phyloP scores from a whole-genome alignment of 1,284 basidiomycete species.

The Pseudozyma tsukubaensis region DNA sequence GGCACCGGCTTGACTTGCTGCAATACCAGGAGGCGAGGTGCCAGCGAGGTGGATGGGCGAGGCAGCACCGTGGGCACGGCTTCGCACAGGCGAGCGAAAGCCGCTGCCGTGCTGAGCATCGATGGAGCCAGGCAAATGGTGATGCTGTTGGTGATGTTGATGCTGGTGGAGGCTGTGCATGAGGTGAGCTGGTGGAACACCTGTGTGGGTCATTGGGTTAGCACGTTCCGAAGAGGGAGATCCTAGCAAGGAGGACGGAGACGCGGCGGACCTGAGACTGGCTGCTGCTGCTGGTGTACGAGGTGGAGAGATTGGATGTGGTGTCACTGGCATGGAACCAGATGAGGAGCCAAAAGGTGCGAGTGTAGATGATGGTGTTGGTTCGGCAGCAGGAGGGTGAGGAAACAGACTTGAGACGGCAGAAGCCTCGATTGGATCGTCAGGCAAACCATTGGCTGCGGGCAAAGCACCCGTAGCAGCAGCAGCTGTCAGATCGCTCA shows the following conservation, averaged over 20 bases:
- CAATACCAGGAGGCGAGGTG: slow-evolving; percentile 23
- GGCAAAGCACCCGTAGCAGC: slow-evolving; percentile 43
- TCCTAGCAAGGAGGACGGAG: slow-evolving; percentile 18
- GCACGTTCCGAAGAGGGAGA: slow-evolving; percentile 33
- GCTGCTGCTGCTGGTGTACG: slow-evolving; percentile 28
- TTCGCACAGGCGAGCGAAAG: slow-evolving; percentile 32
- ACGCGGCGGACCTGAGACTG: slow-evolving; percentile 24
- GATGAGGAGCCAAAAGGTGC: slow-evolving; percentile 13
- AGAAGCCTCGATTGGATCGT: slow-evolving; percentile 59
- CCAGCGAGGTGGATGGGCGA: slow-evolving; percentile 22
- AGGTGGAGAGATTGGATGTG: slow-evolving; percentile 33
- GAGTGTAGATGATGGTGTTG: slow-evolving; percentile 11
- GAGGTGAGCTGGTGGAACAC: slow-evolving; percentile 23
- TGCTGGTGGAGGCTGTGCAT: slow-evolving; percentile 35
- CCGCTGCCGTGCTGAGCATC: slow-evolving; percentile 22
- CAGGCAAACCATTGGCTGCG: slow-evolving; percentile 62
- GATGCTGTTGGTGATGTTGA: slow-evolving; percentile 31
- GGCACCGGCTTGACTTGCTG: slow-evolving; percentile 1
- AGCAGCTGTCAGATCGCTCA: slow-evolving; percentile 33
- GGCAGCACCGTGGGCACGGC: slow-evolving; percentile 31
- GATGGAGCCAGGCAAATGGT: slow-evolving; percentile 6
- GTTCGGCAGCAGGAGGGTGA: slow-evolving; percentile 54
- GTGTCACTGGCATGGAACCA: slow-evolving; percentile 36
- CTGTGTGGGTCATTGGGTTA: slow-evolving; percentile 25
- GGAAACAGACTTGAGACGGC: slow-evolving; percentile 60